Percentiles rank a stretch among this genome's conserved stretches.
Conservation (phyloP, 768 basidiomycete genomes). For the Lentinula sp. region DNA sequence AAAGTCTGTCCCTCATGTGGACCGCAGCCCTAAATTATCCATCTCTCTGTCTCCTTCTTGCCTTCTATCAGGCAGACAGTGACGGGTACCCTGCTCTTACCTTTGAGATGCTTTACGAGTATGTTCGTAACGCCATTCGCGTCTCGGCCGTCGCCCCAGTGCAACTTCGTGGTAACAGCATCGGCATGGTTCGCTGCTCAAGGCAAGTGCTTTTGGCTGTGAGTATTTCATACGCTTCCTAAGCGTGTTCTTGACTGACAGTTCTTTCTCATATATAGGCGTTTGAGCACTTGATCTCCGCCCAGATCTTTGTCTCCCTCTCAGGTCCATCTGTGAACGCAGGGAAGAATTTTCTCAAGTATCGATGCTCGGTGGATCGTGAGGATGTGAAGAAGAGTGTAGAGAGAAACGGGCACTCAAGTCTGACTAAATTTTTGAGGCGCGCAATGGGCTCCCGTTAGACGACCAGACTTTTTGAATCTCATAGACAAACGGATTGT, state of each 20-base stretch:
- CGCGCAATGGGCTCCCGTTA: slow-evolving; percentile 1
- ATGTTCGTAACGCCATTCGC: slow-evolving; percentile 70
- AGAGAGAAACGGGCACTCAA: slow-evolving; percentile 60
- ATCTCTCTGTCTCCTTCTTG: slow-evolving; percentile 75
- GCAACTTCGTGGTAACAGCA: slow-evolving; percentile 64
- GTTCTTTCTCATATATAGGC: slow-evolving; percentile 40
- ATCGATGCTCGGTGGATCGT: slow-evolving; percentile 60
- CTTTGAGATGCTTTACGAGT: slow-evolving; percentile 86
- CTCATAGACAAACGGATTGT: background rate
- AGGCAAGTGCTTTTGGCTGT: slow-evolving; percentile 64
- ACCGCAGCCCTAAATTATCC: slow-evolving; percentile 69
- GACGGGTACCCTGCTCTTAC: slow-evolving; percentile 78
- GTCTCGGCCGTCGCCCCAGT: slow-evolving; percentile 71
- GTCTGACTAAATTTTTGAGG: slow-evolving; percentile 34
- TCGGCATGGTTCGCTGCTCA: slow-evolving; percentile 67
- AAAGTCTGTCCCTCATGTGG: background rate
- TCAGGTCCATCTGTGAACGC: slow-evolving; percentile 42
- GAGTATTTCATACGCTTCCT: slow-evolving; percentile 20
- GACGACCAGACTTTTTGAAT: background rate
- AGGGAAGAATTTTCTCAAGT: slow-evolving; percentile 68
- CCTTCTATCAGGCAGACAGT: slow-evolving; percentile 70
- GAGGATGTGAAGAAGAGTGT: slow-evolving; percentile 64
- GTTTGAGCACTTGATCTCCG: slow-evolving; percentile 62
- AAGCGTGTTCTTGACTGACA: background rate
- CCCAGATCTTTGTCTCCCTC: slow-evolving; percentile 50